Percentiles rank a stretch among this genome's conserved stretches.
Evolutionary conservation across 345 rosid genomes (phyloP).

Genomic region (Aquilaria malaccensis): DNA sequence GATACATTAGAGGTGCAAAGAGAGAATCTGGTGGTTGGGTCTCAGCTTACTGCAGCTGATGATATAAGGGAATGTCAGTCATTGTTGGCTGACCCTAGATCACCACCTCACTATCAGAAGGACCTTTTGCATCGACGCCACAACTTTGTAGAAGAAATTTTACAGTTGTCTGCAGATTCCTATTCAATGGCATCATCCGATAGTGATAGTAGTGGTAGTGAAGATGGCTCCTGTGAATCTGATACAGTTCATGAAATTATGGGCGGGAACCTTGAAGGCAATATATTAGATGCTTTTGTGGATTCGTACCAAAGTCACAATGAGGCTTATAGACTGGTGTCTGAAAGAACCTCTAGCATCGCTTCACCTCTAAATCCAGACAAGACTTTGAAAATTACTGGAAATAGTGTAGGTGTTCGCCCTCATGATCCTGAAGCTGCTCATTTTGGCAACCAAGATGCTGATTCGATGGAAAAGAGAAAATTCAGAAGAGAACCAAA

Average conservation of each 20-base stretch:
- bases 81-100: slow-evolving; percentile 38
- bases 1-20: slow-evolving; percentile 14
- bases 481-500: slow-evolving; percentile 47
- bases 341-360: slow-evolving; percentile 28
- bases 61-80: slow-evolving; percentile 38
- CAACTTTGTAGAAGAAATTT: slow-evolving; percentile 82
- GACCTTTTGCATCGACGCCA: slow-evolving; percentile 83
- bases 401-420: slow-evolving; percentile 23
- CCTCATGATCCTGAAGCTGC: slow-evolving; percentile 31
- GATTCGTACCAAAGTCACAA: slow-evolving; percentile 30
- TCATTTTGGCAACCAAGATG: slow-evolving; percentile 33
- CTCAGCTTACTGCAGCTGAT: slow-evolving; percentile 37
- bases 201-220: slow-evolving; percentile 74
- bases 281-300: slow-evolving; percentile 9
- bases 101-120: slow-evolving; percentile 87
- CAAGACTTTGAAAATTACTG: slow-evolving; percentile 19
- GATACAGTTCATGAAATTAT: slow-evolving; percentile 26
- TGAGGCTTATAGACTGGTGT: slow-evolving; percentile 24
- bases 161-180: slow-evolving; percentile 91
- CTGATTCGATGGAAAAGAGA: slow-evolving; percentile 39
- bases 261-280: slow-evolving; percentile 16
- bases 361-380: slow-evolving; percentile 22
- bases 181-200: slow-evolving; percentile 76
- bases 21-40: slow-evolving; percentile 29
- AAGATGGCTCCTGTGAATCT: slow-evolving; percentile 45